Evolutionary conservation across 192 early-diverging fungal species (phyloP), one percentile per base, ranked within the genome.

Genomic region (Lunasporangiospora selenospora): DNA sequence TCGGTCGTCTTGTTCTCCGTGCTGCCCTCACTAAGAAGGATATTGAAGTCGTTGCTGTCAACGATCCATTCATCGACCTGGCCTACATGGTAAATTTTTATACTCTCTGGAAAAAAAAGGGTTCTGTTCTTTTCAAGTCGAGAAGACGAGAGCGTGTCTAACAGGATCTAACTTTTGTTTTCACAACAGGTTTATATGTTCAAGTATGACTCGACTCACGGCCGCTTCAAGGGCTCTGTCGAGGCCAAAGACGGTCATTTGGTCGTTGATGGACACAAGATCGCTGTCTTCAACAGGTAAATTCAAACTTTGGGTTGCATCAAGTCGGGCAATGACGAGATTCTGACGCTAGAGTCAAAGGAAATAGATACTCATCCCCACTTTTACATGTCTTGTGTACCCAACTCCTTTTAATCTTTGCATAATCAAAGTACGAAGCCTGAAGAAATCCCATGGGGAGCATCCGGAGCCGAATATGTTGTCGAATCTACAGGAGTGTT

Each of bases 401-500:
- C n/a, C n/a, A n/a, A n/a, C n/a, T n/a, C n/a, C n/a, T n/a, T n/a
- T n/a, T n/a, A n/a, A n/a, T n/a, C n/a, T n/a, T n/a, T n/a, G n/a
- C n/a, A n/a, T n/a, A n/a, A n/a, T 18, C 13, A 6, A 42, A 73
- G 69, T 46, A 87, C 81, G 65, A 85, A 93, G 81, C 95, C 96
- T 62, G 81, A 82, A 13, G 83, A 90, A 40, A 98, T 99, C 81
- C 91, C 89, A 46, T 99, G 97, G 97, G 91, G 88, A 39, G 57
- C 65, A 21, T 71, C 78, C 26, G 88, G 90, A 43, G 97, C 91
- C 45, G 87, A 88, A 42, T 97, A 98, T 84, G 87, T 99, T 58
- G 89, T 99, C 81, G 97, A 99, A 83, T 99, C 97, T 29, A 99
- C 97, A 61, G 95, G 96, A 84, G 92, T 97, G 58, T 99, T 99